Evolutionary conservation across 2,329 filamentous ascomycete genomes (phyloP).

Genomic region (Hypoxylon sp.): DNA sequence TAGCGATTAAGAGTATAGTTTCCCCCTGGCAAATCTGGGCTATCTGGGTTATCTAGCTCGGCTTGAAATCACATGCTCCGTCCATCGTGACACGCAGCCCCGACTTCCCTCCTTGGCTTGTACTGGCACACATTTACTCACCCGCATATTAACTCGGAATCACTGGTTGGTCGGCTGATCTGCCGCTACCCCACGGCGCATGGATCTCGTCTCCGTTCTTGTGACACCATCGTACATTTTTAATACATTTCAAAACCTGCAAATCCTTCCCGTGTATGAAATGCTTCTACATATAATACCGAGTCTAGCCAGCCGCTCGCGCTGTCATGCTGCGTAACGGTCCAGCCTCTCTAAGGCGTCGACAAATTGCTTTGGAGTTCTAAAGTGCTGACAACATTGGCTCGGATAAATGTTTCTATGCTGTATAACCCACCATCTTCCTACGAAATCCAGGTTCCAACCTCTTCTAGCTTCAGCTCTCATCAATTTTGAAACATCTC

Average conservation of each 20-base stretch:
- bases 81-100: conserved; percentile 33
- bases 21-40: background rate
- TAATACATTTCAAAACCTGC: conserved; percentile 28
- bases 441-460: background rate
- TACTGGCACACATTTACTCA: conserved; percentile 18
- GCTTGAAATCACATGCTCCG: conserved; percentile 42
- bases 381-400: conserved; percentile 9
- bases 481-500: conserved; percentile 6
- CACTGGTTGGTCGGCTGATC: conserved; percentile 41
- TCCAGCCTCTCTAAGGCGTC: background rate
- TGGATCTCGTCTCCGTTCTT: conserved; percentile 15
- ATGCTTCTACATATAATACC: background rate
- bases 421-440: conserved; percentile 16
- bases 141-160: conserved; percentile 7
- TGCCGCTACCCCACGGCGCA: conserved; percentile 31
- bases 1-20: background rate
- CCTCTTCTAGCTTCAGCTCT: conserved; percentile 4
- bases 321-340: conserved; percentile 12
- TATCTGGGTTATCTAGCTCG: conserved; percentile 2
- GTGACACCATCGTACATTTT: conserved; percentile 44
- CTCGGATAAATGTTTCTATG: conserved; percentile 7
- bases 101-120: background rate
- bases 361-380: background rate
- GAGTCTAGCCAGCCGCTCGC: background rate
- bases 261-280: conserved; percentile 25